Evolutionary conservation across 306 rosid genomes (phyloP), one percentile per base, ranked within the genome.

Genomic region (Erythrophleum fordii): DNA sequence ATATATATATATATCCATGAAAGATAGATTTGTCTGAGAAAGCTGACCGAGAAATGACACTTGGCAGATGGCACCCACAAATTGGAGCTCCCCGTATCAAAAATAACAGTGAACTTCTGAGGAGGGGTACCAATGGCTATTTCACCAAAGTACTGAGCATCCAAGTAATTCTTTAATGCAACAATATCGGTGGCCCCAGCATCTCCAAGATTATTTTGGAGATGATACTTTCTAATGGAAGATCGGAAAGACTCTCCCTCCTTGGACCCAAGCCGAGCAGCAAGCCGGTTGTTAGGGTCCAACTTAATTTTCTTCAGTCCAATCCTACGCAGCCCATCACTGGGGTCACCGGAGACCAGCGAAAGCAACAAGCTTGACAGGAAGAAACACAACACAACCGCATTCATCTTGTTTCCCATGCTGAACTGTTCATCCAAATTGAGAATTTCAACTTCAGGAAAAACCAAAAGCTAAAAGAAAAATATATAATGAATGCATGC

Each of bases 21-120:
- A 44, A 17, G 22, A 60, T 6, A 65, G 23, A 17, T 45, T 58
- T 35, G n/a, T 7, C 29, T 20, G 29, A 23, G n/a, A 42, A 82
- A 55, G 42, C 97, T 88, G 82, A 95, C 99, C 92, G 98, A 95
- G 64, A 89, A 82, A 83, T 70, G 34, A 67, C 99, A 95, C 77
- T 83, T 88, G 49, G 79, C 11, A 0, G 99, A 95, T 20, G 98
- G 99, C 71, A 95, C 99, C 99, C 99, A 95, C 81, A 86, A 45
- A 82, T 95, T 95, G 26, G 99, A 88, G 91, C 99, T 95, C 1
- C 99, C 99, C 0, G 99, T 95, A 79, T 95, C 99, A 60, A 95
- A 95, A 80, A 95, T 89, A 0, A 91, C 98, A 62, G 92, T 88
- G 91, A 95, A 93, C 48, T 42, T 87, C 85, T 95, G 98, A 53